Evolutionary conservation across 441 rosid species (phyloP), one percentile per base, ranked within the genome.

Genomic region (Biscutella laevigata): DNA sequence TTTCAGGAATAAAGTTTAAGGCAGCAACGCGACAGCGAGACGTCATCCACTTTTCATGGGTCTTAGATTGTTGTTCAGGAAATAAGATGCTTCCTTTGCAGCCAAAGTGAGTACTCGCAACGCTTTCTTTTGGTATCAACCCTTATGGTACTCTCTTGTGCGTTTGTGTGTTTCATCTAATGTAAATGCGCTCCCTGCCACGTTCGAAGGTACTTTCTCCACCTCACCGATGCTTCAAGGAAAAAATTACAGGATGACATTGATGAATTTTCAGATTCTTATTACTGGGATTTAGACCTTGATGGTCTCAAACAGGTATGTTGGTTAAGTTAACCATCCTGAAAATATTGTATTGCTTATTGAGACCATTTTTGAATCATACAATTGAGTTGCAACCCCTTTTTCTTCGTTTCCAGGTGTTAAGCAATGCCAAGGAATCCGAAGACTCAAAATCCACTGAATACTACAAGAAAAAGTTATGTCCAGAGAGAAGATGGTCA

Each of bases 41-140:
- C 73, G 65, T 92, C 49, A 82, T 92, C 70, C 84, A 86, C 73
- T 78, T 63, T 67, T 82, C 99, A 53, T 92, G 99, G 99, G 56
- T 86, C 57, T 55, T 86, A 61, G 97, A 84, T 69, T 88, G 92
- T 62, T 82, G 95, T 71, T 77, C 84, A 32, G 79, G 74, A 55
- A 84, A 79, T 68, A 78, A 61, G 58, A 86, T 81, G 60, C 83
- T 92, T 48, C 95, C 87, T 48, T 73, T 92, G 59, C 92, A 76
- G 78, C 95, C 92, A 42, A 92, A 82, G 99, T 88, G 51, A 59
- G 87, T 68, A 30, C 20, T 44, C 22, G 29, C 44, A 49, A 39
- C 36, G 34, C 61, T 60, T 52, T 19, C 35, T 61, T 42, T 3
- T 28, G 50, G 14, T 34, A 24, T 10, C 4, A 19, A 11, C 50